phyloP scores from a whole-genome alignment of 2,329 filamentous ascomycete species.

The Aureobasidium sp. region DNA sequence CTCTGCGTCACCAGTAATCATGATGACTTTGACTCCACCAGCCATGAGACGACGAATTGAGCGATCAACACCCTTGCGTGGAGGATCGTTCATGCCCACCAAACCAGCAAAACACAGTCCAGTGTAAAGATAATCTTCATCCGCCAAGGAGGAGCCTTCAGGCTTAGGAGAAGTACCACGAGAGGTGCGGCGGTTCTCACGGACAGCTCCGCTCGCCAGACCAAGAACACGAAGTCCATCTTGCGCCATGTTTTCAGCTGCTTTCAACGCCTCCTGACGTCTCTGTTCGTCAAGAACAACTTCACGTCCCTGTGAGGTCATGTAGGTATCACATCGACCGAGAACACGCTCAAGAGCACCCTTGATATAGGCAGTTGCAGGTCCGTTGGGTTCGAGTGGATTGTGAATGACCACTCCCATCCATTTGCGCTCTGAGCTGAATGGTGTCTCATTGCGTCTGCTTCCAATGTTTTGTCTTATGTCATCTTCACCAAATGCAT shows the following conservation, averaged over 20 bases:
- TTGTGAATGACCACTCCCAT: slow-evolving; percentile 83
- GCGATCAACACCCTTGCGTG: slow-evolving; percentile 78
- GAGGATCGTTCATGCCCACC: slow-evolving; percentile 96
- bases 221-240: slow-evolving; percentile 86
- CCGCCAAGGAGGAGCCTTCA: slow-evolving; percentile 35
- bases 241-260: slow-evolving; percentile 78
- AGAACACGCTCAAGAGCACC: slow-evolving; percentile 85
- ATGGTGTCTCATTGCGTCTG: slow-evolving; percentile 79
- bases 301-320: slow-evolving; percentile 79
- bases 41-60: slow-evolving; percentile 87
- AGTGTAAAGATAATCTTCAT: slow-evolving; percentile 66
- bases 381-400: slow-evolving; percentile 51
- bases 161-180: slow-evolving; percentile 32
- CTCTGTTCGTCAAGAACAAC: slow-evolving; percentile 72
- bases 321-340: slow-evolving; percentile 80
- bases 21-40: slow-evolving; percentile 92
- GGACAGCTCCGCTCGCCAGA: slow-evolving; percentile 74
- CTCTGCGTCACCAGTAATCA: slow-evolving; percentile 97
- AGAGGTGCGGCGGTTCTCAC: slow-evolving; percentile 28
- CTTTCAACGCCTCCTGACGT: slow-evolving; percentile 65
- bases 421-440: slow-evolving; percentile 97
- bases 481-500: slow-evolving; percentile 86
- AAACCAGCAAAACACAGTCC: slow-evolving; percentile 84
- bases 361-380: slow-evolving; percentile 89
- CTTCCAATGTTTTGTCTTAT: slow-evolving; percentile 78